These are phyloP conservation scores for Termitomyces heimii DNA, from an alignment of 768 basidiomycete species.

Conservation along the genomic window DNA sequence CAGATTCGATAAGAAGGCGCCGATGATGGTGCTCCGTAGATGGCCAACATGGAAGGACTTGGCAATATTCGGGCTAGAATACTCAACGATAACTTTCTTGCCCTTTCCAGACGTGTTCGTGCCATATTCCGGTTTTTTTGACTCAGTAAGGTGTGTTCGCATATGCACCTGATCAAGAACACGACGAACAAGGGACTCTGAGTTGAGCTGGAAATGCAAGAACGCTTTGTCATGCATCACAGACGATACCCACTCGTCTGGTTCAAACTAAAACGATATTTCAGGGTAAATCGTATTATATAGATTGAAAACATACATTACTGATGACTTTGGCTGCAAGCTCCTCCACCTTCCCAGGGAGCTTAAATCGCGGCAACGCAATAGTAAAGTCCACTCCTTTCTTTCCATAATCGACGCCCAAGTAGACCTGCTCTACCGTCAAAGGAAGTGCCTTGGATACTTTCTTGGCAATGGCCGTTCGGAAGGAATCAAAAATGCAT, in stretches of 20 bases:
- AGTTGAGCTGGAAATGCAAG: conserved; percentile 75
- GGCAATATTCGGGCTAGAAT: conserved; percentile 95
- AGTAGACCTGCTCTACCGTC: conserved; percentile 71
- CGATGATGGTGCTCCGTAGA: conserved; percentile 96
- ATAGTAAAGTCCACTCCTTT: conserved; percentile 93
- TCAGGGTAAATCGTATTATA: not conserved
- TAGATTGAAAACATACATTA: conserved; percentile 44
- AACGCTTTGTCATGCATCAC: conserved; percentile 71
- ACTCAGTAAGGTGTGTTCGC: conserved; percentile 59
- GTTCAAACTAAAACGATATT: conserved; percentile 57
- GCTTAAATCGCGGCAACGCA: conserved; percentile 85
- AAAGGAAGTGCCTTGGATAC: conserved; percentile 64
- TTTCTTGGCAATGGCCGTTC: conserved; percentile 72
- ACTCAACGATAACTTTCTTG: conserved; percentile 85
- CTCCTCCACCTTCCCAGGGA: conserved; percentile 79
- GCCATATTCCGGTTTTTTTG: conserved; percentile 72
- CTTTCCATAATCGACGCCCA: conserved; percentile 85
- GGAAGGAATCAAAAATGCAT: conserved; percentile 70
- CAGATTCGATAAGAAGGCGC: conserved; percentile 87
- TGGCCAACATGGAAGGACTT: conserved; percentile 99
- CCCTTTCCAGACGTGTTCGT: conserved; percentile 70
- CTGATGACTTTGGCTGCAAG: conserved; percentile 69
- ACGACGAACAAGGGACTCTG: conserved; percentile 52
- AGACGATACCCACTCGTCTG: conserved; percentile 73
- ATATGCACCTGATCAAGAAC: conserved; percentile 70